Base-by-base conservation (phyloP, 805 yeast species). In the Ogataea methanolica region DNA sequence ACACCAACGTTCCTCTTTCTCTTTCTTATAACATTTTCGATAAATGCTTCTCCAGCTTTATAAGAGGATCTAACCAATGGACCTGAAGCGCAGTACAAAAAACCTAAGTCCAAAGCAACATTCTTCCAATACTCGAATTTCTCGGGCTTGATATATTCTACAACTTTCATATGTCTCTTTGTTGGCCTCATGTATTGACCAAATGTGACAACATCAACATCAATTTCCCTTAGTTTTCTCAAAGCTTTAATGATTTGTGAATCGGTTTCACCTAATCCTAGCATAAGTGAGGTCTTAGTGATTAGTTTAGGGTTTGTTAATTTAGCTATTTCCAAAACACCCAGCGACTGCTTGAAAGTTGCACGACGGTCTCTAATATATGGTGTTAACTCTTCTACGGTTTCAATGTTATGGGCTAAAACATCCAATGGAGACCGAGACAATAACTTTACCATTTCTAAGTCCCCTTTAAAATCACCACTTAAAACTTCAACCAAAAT, bases 121-220 rank as follows among this genome's bases (percentile, higher is more conserved):
- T 85, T 81, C 60, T 83, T 89, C 99, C 99, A 94, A 64, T 85
- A 76, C 50, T 91, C 96, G 65, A 94, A 94, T 66, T 89, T 90
- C 57, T 88, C 97, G 2, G 99, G 99, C 23, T 82, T 85, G 17
- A 94, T 80, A 60, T 94, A 94, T 57, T 92, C 97, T 11, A 88
- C 97, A 39, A 94, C 99, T 71, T 91, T 91, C 95, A 94, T 90
- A 67, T 94, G 99, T 62, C 99, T 83, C 69, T 88, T 94, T 2
- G 99, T 94, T 40, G 99, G 99, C 65, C 99, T 79, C 97, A 94
- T 94, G 68, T 94, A 94, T 70, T 94, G 99, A 35, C 99, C 99
- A 69, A 94, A 94, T 0, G 99, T 94, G 16, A 94, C 97, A 43
- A 94, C 96, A 62, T 94, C 98, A 66, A 96, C 94, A 8, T 76